A percentile compares a stretch with the other conserved stretches of the same genome.
phyloP scores from a whole-genome alignment of 345 rosid genomes.

The Eucalyptus camaldulensis region DNA sequence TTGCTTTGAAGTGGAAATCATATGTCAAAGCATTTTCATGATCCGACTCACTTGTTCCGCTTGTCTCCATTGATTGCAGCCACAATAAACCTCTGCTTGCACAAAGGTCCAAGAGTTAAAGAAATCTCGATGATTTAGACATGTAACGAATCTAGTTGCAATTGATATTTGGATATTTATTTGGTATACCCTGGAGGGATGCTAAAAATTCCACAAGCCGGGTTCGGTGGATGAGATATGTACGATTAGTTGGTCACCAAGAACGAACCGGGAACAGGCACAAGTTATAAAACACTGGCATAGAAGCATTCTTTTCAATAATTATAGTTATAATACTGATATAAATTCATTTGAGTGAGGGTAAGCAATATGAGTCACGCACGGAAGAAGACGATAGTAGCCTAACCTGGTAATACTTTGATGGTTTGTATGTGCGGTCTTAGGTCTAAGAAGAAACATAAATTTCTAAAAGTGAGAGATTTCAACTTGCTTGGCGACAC shows the following conservation, averaged over 20 bases:
- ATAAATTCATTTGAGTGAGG: not conserved
- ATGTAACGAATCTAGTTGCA: not conserved
- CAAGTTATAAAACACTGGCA: not conserved
- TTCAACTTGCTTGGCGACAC: not conserved
- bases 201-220: not conserved
- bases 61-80: slow-evolving; percentile 34
- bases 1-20: slow-evolving; percentile 12
- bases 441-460: not conserved
- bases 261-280: not conserved
- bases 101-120: not conserved
- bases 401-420: not conserved
- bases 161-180: not conserved
- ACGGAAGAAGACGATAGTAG: not conserved
- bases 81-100: slow-evolving; percentile 26
- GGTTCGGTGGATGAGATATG: not conserved
- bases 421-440: not conserved
- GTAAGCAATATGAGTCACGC: not conserved
- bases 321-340: not conserved
- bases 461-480: not conserved
- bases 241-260: not conserved
- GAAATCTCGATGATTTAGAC: not conserved
- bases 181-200: not conserved
- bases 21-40: slow-evolving; percentile 9
- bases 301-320: not conserved
- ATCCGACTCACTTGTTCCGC: slow-evolving; percentile 12